Base-by-base conservation (phyloP, 164 flowering plant genomes). In the Pachysandra terminalis region DNA sequence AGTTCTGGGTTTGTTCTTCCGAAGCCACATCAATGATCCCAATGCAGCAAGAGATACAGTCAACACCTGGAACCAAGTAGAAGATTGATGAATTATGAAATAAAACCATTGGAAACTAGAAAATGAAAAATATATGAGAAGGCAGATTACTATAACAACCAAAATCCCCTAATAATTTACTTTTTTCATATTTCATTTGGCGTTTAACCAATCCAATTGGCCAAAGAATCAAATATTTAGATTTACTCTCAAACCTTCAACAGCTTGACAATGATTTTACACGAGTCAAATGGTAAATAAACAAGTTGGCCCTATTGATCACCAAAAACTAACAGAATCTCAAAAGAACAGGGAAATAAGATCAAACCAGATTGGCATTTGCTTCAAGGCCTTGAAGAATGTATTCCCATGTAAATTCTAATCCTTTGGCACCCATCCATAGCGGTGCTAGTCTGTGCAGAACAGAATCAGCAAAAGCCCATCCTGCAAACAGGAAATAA, bases 391-490 rank as follows among this genome's bases (percentile, higher is more conserved):
- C 98, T 81, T 95, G 99, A 64, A 95, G 73, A 77, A 95, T 75
- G 82, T 84, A 95, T 73, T 92, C 98, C 97, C 98, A 95, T 48
- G 99, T 89, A 73, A 95, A 95, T 65, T 95, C 99, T 35, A 95
- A 78, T 32, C 99, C 99, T 81, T 97, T 89, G 26, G 99, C 99
- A 61, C 99, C 99, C 49, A 95, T 92, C 99, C 98, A 95, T 23
- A 95, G 98, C 3, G 99, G 99, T 69, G 90, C 94, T 70, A 95
- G 74, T 73, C 99, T 85, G 80, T 95, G 99, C 53, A 95, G 81
- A 61, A 95, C 94, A 69, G 99, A 82, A 81, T 92, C 99, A 59
- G 99, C 99, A 79, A 95, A 95, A 61, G 99, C 99, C 99, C 99
- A 95, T 41, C 99, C 99, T 95, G 77, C 57, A 64, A 82, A 75